These are phyloP conservation scores for Dendrobium nobile DNA, from an alignment of 106 monocot species.

Conservation along the genomic window DNA sequence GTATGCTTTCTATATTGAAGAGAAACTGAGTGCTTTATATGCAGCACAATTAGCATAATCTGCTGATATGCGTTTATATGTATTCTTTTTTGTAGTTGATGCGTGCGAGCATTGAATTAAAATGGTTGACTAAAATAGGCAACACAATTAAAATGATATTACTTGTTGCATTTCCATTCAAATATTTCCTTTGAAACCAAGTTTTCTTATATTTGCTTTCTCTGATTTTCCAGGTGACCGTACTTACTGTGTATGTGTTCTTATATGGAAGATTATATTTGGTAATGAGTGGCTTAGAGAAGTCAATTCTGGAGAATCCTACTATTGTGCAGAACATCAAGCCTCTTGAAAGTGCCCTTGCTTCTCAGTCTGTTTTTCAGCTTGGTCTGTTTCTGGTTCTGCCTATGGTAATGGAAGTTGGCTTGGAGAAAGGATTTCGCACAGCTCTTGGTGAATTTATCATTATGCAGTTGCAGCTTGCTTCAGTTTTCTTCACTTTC, in stretches of 20 bases:
- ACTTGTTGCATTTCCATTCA: neutral
- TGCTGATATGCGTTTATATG: neutral
- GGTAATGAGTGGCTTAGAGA: conserved; percentile 83
- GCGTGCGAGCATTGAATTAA: neutral
- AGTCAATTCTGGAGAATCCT: conserved; percentile 62
- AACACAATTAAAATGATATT: neutral
- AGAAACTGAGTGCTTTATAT: neutral
- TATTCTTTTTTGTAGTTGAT: neutral
- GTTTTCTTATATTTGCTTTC: neutral
- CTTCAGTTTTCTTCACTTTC: conserved; percentile 93
- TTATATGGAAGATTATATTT: conserved; percentile 85
- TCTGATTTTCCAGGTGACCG: conserved; percentile 55
- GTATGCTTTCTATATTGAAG: neutral
- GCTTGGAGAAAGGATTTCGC: conserved; percentile 87
- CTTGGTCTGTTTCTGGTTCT: conserved; percentile 74
- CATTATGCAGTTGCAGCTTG: conserved; percentile 88
- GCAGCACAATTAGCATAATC: neutral
- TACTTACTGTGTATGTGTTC: conserved; percentile 85
- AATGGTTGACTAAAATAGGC: neutral
- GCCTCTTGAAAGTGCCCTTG: conserved; percentile 76
- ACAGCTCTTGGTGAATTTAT: conserved; percentile 82
- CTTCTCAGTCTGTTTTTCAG: conserved; percentile 85
- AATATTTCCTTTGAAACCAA: neutral
- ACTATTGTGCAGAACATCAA: conserved; percentile 43
- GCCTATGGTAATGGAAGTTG: conserved; percentile 97